These are phyloP conservation scores for Colletotrichum caudatum DNA, from an alignment of 2,329 filamentous ascomycete species.

Conservation along the genomic window DNA sequence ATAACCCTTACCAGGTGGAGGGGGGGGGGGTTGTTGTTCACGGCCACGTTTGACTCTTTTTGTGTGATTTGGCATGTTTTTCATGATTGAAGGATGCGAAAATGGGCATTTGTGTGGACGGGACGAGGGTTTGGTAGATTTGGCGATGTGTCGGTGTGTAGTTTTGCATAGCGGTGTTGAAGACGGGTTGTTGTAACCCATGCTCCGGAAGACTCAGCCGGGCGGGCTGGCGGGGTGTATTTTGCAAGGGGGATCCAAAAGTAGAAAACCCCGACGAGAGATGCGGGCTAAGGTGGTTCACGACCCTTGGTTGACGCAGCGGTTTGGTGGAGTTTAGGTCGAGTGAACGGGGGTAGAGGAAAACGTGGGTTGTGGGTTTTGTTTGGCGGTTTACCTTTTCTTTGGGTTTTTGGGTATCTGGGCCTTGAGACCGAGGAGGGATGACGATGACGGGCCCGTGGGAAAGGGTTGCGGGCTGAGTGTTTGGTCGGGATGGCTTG, in stretches of 20 bases:
- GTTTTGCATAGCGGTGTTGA: slow-evolving; percentile 15
- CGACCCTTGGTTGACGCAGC: slow-evolving; percentile 4
- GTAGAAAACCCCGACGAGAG: background rate
- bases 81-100: background rate
- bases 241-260: background rate
- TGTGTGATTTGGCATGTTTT: background rate
- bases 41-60: slow-evolving; percentile 5
- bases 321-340: slow-evolving; percentile 6
- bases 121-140: slow-evolving; percentile 13
- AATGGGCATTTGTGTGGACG: slow-evolving; percentile 20
- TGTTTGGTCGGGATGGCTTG: slow-evolving; percentile 6
- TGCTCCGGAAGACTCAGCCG: background rate
- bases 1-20: background rate
- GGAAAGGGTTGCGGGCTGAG: slow-evolving; percentile 12
- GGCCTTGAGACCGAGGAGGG: background rate
- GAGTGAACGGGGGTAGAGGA: background rate
- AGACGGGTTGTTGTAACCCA: background rate
- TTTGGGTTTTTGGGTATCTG: slow-evolving; percentile 4
- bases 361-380: slow-evolving; percentile 38
- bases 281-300: slow-evolving; percentile 6
- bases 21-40: no score
- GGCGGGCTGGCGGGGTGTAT: background rate
- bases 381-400: slow-evolving; percentile 25
- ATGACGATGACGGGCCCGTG: slow-evolving; percentile 11
- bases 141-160: slow-evolving; percentile 18